A percentile compares a stretch with the other conserved stretches of the same genome.
Evolutionary conservation across 441 rosid genomes (phyloP).

Genomic region (Viola pubescens): DNA sequence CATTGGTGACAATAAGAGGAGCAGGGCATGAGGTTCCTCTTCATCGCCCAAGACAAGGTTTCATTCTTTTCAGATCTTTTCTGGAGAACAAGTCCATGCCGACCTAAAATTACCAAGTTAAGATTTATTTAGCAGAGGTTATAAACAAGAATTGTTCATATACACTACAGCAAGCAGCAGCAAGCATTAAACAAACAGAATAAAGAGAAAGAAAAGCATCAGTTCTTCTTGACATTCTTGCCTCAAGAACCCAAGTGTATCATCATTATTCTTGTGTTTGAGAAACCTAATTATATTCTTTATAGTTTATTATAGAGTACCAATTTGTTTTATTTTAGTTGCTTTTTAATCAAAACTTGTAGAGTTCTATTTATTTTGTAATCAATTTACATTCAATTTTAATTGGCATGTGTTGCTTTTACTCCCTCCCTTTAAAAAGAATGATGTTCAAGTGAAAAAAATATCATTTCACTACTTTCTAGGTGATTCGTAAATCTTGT

Average conservation of each 20-base stretch:
- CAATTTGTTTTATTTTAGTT: conserved; percentile 1
- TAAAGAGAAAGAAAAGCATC: conserved; percentile 17
- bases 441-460: too few relatives aligned
- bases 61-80: conserved; percentile 74
- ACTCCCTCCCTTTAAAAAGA: too few relatives aligned
- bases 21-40: conserved; percentile 93
- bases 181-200: not conserved
- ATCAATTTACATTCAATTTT: too few relatives aligned
- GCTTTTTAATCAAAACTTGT: too few relatives aligned
- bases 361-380: too few relatives aligned
- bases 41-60: conserved; percentile 67
- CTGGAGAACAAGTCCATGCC: conserved; percentile 68
- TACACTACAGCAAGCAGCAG: not conserved
- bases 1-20: conserved; percentile 70
- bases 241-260: conserved; percentile 3
- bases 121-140: conserved; percentile 11
- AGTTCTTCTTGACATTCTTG: conserved; percentile 18
- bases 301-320: conserved; percentile 19
- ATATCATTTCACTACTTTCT: too few relatives aligned
- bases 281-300: conserved; percentile 9
- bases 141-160: conserved; percentile 21
- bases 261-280: conserved; percentile 4
- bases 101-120: conserved; percentile 11
- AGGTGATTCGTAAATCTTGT: too few relatives aligned
- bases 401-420: too few relatives aligned